Conservation (phyloP, 75 land plant genomes). For the Picea glauca region DNA sequence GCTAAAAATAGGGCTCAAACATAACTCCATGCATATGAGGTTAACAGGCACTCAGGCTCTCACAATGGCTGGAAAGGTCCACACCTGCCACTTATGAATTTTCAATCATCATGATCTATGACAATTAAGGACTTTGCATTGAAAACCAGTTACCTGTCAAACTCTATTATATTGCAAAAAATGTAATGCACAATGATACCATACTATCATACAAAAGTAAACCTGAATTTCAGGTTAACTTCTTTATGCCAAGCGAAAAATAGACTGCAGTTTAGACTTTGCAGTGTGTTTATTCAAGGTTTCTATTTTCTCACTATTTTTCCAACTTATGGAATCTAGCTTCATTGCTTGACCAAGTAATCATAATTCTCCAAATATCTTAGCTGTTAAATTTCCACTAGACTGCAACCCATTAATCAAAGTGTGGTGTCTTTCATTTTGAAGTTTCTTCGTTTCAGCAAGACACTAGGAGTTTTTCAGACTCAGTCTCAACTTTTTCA, state of each 20-base stretch:
- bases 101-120: no score
- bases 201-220: not conserved
- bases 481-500: not conserved
- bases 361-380: not conserved
- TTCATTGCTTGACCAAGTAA: not conserved
- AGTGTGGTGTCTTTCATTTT: not conserved
- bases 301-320: not conserved
- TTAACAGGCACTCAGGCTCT: no score
- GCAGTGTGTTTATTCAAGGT: not conserved
- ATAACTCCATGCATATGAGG: no score
- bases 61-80: no score
- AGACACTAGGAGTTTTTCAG: not conserved
- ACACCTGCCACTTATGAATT: no score
- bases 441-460: not conserved
- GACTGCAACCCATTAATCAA: not conserved
- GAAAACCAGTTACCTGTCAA: not conserved
- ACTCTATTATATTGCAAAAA: not conserved
- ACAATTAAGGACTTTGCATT: not conserved
- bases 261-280: not conserved
- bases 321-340: constrained; percentile 2
- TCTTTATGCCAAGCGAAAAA: not conserved
- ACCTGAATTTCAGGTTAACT: not conserved
- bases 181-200: not conserved
- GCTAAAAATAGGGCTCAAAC: no score
- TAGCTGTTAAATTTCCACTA: not conserved